Evolutionary conservation across 1,284 basidiomycete species (phyloP).

Genomic region (Entoloma clypeatum): DNA sequence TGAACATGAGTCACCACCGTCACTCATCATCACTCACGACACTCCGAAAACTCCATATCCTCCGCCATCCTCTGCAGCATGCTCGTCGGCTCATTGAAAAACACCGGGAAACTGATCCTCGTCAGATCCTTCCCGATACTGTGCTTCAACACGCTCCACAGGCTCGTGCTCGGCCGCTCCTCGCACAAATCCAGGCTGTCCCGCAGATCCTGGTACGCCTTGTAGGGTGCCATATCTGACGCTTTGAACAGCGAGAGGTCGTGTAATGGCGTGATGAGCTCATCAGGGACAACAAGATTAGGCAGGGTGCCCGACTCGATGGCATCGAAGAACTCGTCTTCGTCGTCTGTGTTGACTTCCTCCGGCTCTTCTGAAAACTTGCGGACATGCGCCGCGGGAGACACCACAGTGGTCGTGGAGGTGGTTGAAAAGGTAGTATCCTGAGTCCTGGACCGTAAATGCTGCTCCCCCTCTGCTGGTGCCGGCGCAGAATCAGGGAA

Average conservation of each 20-base stretch:
- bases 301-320: conserved; percentile 83
- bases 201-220: conserved; percentile 71
- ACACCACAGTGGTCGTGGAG: neutral
- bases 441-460: too few species aligned
- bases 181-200: conserved; percentile 69
- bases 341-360: conserved; percentile 72
- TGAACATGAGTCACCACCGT: neutral
- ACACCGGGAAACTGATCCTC: conserved; percentile 94
- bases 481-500: neutral
- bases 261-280: conserved; percentile 41
- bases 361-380: conserved; percentile 37
- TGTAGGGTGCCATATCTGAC: conserved; percentile 52
- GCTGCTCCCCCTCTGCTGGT: neutral
- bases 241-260: conserved; percentile 19
- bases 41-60: conserved; percentile 95
- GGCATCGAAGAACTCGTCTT: conserved; percentile 98
- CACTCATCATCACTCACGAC: conserved; percentile 53
- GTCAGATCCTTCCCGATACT: conserved; percentile 97
- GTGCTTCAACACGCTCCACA: conserved; percentile 96
- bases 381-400: too few species aligned
- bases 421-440: neutral
- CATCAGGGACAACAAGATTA: conserved; percentile 65
- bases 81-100: conserved; percentile 94
- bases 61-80: conserved; percentile 91
- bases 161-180: conserved; percentile 84